Evolutionary conservation across 345 rosid species (phyloP).

Genomic region (Eucalyptus microcorys): DNA sequence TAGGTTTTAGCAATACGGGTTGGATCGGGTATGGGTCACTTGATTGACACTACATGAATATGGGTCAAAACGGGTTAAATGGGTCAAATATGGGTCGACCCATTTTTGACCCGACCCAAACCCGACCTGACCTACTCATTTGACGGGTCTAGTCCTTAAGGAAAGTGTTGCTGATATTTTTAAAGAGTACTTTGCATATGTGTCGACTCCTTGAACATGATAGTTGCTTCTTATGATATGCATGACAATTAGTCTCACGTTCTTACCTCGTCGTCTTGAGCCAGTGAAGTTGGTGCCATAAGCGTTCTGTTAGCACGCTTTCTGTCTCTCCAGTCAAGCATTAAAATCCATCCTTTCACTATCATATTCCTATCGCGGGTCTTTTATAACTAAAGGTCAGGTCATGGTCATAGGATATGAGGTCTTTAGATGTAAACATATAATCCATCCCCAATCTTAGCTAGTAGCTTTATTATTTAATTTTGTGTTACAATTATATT

Average conservation of each 20-base stretch:
- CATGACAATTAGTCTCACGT: not conserved
- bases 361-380: not conserved
- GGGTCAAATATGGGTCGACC: no score
- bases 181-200: not conserved
- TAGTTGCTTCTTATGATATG: not conserved
- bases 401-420: not conserved
- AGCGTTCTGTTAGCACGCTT: not conserved
- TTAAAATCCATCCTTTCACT: not conserved
- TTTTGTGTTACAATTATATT: accelerated
- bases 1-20: no score
- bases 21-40: no score
- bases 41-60: no score
- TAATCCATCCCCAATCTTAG: no score
- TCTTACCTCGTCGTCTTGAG: not conserved
- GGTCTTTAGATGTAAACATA: no score
- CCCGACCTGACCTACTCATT: no score
- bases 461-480: not conserved
- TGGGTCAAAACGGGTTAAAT: no score
- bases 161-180: not conserved
- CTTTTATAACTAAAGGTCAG: not conserved
- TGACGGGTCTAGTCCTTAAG: no score
- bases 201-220: not conserved
- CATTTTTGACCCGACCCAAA: no score
- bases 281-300: not conserved
- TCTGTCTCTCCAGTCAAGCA: not conserved